A percentile compares a stretch with the other conserved stretches of the same genome.
Evolutionary conservation across 768 basidiomycete genomes (phyloP).

Genomic region (Symmetrospora coprosmae): DNA sequence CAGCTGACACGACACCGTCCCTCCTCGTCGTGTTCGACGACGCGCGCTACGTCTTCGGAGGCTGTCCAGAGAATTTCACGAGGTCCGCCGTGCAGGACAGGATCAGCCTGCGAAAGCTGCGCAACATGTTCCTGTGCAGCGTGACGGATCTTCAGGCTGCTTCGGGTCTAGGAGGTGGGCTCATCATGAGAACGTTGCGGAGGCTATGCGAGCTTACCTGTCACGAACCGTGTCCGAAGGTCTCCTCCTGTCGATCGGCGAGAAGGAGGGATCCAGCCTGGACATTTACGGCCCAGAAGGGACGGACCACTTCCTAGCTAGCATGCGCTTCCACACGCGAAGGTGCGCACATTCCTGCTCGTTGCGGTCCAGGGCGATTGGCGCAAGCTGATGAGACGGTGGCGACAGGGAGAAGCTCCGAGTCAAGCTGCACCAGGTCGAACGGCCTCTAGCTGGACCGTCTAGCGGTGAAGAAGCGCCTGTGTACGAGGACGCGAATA

Average conservation of each 20-base stretch:
- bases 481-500: neutral
- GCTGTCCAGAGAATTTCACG: slow-evolving; percentile 64
- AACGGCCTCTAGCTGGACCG: neutral
- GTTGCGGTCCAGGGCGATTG: neutral
- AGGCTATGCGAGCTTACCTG: neutral
- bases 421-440: neutral
- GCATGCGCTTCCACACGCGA: neutral
- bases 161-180: slow-evolving; percentile 60
- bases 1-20: slow-evolving; percentile 63
- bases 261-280: slow-evolving; percentile 49
- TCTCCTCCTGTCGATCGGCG: slow-evolving; percentile 63
- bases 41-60: slow-evolving; percentile 77
- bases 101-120: slow-evolving; percentile 53
- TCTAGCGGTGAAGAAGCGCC: neutral
- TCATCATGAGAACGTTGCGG: neutral
- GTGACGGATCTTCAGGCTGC: slow-evolving; percentile 47
- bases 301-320: slow-evolving; percentile 1
- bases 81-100: slow-evolving; percentile 57
- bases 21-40: slow-evolving; percentile 60
- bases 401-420: neutral
- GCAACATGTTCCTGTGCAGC: slow-evolving; percentile 58
- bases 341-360: neutral
- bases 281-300: slow-evolving; percentile 51
- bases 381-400: slow-evolving; percentile 7
- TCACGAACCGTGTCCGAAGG: slow-evolving; percentile 41